Percentiles rank a stretch among this genome's conserved stretches.
Evolutionary conservation across 2,329 filamentous ascomycete genomes (phyloP).

Genomic region (Stachybotrys chlorohalonatus): DNA sequence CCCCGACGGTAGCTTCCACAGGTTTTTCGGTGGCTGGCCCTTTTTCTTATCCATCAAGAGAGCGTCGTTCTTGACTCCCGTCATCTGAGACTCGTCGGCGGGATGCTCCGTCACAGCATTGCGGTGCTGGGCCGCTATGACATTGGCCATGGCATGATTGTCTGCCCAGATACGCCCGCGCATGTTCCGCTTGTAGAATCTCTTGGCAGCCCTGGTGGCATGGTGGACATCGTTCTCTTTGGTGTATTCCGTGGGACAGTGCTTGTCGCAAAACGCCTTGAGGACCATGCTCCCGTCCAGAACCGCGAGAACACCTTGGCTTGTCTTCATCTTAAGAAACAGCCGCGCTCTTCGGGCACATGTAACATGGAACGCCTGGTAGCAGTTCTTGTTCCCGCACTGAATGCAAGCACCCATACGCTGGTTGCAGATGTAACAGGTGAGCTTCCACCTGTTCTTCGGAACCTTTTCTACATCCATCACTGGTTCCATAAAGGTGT

Average conservation of each 20-base stretch:
- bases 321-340: conserved; percentile 95
- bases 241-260: conserved; percentile 82
- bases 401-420: conserved; percentile 98
- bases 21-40: conserved; percentile 22
- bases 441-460: conserved; percentile 84
- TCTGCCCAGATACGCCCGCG: conserved; percentile 85
- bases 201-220: conserved; percentile 74
- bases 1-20: conserved; percentile 91
- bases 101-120: conserved; percentile 58
- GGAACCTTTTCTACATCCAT: conserved; percentile 98
- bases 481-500: conserved; percentile 96
- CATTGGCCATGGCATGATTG: conserved; percentile 73
- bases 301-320: conserved; percentile 66
- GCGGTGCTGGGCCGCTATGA: conserved; percentile 65
- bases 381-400: conserved; percentile 95
- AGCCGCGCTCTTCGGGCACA: conserved; percentile 82
- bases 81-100: conserved; percentile 73
- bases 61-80: conserved; percentile 71
- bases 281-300: conserved; percentile 73
- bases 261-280: conserved; percentile 93
- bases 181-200: conserved; percentile 86
- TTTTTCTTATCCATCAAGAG: conserved; percentile 71
- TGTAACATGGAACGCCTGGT: conserved; percentile 93
- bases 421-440: conserved; percentile 94
- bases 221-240: conserved; percentile 75